Base-by-base conservation (phyloP, 495 filamentous ascomycete species). In the Penicillium dipodomyicola region DNA sequence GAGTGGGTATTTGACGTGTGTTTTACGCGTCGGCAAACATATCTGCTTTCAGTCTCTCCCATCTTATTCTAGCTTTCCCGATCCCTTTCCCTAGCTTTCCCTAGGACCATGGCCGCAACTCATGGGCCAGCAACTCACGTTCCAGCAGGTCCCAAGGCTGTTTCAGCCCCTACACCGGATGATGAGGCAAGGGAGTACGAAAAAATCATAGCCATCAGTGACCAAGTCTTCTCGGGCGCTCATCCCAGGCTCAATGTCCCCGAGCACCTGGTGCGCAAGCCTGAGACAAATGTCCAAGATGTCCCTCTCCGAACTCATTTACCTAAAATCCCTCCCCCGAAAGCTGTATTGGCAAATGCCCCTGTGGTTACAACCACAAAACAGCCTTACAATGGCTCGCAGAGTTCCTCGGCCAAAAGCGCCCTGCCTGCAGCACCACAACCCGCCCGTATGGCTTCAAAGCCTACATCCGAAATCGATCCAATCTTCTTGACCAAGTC, bases 401-500 rank as follows among this genome's bases (percentile, higher is more conserved):
- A 69, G 58, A 67, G 65, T 59, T 68, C 69, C 35, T 54, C 70
- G 25, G 61, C 67, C 58, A 71, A 48, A 35, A 54, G 71, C 41
- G 66, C 67, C 17, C 44, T 60, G 5, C 57, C 67, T 52, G 62
- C 71, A 60, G 55, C 66, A 51, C 69, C 45, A 46, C 54, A 64
- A 54, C 67, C 69, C 49, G 70, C 69, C 52, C 73, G 75, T 50
- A 65, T 75, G 58, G 68, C 64, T 49, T 51, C 76, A 27, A 77
- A 77, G 33, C 60, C 66, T 53, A 59, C 68, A 17, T 75, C 80
- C 49, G 77, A 73, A 60, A 88, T 93, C 62, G 84, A 92, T 68
- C 90, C 90, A 30, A 84, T 95, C 25, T 79, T 95, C 59, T 73
- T 93, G 70, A 83, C 86, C 52, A 96, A 96, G 69, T 92, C 92